A percentile compares a stretch with the other conserved stretches of the same genome.
Conservation (phyloP, 2,329 filamentous ascomycete species). For the Penicillium sp. region DNA sequence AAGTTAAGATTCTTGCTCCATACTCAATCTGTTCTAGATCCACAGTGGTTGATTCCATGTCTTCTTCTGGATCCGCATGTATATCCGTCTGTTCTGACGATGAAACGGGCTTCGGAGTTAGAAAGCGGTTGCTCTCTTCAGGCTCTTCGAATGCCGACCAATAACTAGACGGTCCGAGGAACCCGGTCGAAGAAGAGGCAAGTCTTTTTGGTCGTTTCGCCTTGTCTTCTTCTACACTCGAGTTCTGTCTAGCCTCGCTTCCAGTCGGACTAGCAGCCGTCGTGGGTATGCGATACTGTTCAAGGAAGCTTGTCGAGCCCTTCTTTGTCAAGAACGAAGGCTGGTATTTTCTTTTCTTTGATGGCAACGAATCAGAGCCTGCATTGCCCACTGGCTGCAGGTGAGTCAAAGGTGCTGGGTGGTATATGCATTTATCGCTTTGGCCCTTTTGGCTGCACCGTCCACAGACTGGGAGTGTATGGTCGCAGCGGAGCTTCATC, state of each 20-base stretch:
- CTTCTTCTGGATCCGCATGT: not conserved
- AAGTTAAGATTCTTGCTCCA: not conserved
- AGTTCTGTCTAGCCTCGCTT: not conserved
- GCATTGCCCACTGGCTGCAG: not conserved
- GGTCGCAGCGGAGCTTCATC: constrained; percentile 35
- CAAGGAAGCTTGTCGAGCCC: not conserved
- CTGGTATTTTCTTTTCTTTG: not conserved
- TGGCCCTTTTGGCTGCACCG: constrained; percentile 6
- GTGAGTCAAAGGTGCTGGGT: constrained; percentile 5
- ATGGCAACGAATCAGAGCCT: not conserved
- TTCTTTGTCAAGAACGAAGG: not conserved
- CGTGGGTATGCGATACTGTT: not conserved
- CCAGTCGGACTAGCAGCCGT: not conserved
- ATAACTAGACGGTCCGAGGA: constrained; percentile 19
- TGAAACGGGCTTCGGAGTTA: not conserved
- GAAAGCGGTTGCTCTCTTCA: not conserved
- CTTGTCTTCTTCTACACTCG: not conserved
- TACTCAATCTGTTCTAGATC: not conserved
- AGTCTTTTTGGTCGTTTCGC: not conserved
- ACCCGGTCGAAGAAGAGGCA: constrained; percentile 10
- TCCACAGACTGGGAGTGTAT: constrained; percentile 27
- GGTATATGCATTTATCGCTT: constrained; percentile 4
- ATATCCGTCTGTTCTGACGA: not conserved
- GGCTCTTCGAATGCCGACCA: constrained; percentile 15
- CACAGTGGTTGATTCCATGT: not conserved